A percentile compares a stretch with the other conserved stretches of the same genome.
phyloP scores from a whole-genome alignment of 1,284 basidiomycete species.

The Trichosporon sp. region DNA sequence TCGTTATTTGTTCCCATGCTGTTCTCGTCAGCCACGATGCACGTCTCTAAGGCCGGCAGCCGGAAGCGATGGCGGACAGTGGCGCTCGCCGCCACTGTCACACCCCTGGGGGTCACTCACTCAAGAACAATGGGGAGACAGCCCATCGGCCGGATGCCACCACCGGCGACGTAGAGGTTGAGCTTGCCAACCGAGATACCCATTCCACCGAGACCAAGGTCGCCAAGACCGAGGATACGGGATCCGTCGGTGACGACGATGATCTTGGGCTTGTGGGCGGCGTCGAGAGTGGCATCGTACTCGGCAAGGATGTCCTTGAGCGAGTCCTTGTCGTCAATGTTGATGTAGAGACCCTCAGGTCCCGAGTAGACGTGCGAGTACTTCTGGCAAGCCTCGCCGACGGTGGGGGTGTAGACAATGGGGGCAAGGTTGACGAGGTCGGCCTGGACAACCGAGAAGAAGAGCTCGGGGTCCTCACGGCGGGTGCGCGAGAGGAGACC shows the following conservation, averaged over 20 bases:
- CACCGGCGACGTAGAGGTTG: constrained; percentile 80
- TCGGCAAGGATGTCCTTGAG: constrained; percentile 44
- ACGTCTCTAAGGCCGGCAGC: neutral
- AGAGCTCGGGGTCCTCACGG: constrained; percentile 40
- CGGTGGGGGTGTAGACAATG: constrained; percentile 85
- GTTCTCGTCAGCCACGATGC: constrained; percentile 6
- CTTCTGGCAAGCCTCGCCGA: constrained; percentile 84
- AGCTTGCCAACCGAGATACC: constrained; percentile 91
- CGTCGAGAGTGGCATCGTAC: constrained; percentile 51
- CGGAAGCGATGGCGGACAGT: neutral
- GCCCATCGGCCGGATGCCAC: constrained; percentile 74
- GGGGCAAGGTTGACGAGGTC: constrained; percentile 55
- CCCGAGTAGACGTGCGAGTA: constrained; percentile 75
- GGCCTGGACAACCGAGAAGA: constrained; percentile 40
- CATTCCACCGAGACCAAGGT: constrained; percentile 66
- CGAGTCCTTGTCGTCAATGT: constrained; percentile 68
- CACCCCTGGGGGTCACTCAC: constrained; percentile 37
- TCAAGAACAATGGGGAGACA: constrained; percentile 73
- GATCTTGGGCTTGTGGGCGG: constrained; percentile 66
- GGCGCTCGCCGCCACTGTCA: neutral
- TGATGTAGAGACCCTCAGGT: constrained; percentile 69
- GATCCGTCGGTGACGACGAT: constrained; percentile 88
- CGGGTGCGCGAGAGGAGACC: constrained; percentile 39
- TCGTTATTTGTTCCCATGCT: constrained; percentile 82
- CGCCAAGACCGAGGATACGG: constrained; percentile 87